Evolutionary conservation across 129 eudicot genomes (phyloP).

Genomic region (Chrysanthemum seticuspe): DNA sequence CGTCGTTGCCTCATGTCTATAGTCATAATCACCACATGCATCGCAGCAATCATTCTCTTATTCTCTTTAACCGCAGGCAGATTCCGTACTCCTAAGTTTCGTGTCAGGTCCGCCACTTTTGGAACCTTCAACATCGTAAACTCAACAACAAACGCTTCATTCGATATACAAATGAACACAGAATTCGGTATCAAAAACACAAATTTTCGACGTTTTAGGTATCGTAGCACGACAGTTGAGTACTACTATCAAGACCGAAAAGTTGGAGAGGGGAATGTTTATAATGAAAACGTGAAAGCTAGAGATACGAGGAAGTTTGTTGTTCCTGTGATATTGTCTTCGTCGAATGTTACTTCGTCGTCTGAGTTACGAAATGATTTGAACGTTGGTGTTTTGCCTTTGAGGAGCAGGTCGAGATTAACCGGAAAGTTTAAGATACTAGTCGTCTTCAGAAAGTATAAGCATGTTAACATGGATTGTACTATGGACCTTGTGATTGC

Average conservation of each 20-base stretch:
- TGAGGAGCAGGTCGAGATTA: conserved; percentile 36
- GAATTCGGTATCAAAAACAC: conserved; percentile 28
- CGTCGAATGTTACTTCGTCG: conserved; percentile 20
- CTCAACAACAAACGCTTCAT: conserved; percentile 28
- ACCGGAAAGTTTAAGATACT: conserved; percentile 38
- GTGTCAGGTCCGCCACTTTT: conserved; percentile 34
- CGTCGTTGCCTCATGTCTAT: conserved; percentile 23
- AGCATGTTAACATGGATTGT: conserved; percentile 39
- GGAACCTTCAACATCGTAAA: conserved; percentile 23
- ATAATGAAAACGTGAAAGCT: conserved; percentile 25
- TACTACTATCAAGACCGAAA: conserved; percentile 31
- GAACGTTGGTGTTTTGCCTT: conserved; percentile 31
- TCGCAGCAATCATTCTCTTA: conserved; percentile 20
- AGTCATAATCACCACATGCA: conserved; percentile 12
- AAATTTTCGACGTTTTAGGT: conserved; percentile 29
- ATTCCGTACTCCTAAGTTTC: conserved; percentile 31
- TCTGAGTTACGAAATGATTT: conserved; percentile 32
- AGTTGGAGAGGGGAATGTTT: conserved; percentile 28
- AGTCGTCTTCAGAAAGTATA: conserved; percentile 26
- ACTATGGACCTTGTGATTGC: conserved; percentile 30
- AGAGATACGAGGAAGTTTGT: conserved; percentile 36
- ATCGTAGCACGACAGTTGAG: conserved; percentile 30
- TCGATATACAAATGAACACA: conserved; percentile 28
- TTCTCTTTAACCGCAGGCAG: conserved; percentile 32
- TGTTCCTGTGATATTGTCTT: conserved; percentile 37